Percentiles rank a stretch among this genome's conserved stretches.
Evolutionary conservation across 495 filamentous ascomycete genomes (phyloP).

Genomic region (Cercophora samala): DNA sequence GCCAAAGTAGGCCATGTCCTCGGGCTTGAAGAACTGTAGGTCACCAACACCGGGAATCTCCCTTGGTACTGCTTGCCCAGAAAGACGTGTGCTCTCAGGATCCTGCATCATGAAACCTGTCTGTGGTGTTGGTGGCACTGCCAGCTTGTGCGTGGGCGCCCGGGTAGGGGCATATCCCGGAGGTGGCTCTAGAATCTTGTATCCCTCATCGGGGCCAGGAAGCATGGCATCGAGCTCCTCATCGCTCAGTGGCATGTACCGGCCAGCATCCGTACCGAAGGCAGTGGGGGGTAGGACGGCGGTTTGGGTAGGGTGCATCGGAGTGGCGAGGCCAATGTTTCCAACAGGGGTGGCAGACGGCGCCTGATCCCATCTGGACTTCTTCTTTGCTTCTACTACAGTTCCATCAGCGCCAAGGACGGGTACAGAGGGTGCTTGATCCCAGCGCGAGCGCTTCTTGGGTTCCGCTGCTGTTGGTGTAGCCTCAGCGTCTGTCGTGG

Average conservation of each 20-base stretch:
- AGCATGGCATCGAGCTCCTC: constrained; percentile 93
- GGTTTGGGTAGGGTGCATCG: constrained; percentile 76
- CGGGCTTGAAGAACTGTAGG: constrained; percentile 96
- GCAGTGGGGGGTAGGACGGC: constrained; percentile 46
- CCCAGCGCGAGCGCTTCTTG: constrained; percentile 84
- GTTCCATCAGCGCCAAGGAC: constrained; percentile 47
- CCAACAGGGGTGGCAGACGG: constrained; percentile 81
- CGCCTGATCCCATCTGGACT: constrained; percentile 84
- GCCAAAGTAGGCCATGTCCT: constrained; percentile 99
- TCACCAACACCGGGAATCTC: constrained; percentile 98
- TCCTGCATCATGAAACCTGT: constrained; percentile 98
- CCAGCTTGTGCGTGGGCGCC: constrained; percentile 70
- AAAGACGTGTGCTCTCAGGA: constrained; percentile 70
- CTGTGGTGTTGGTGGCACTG: constrained; percentile 67
- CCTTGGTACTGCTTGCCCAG: constrained; percentile 90
- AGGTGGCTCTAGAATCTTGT: constrained; percentile 88
- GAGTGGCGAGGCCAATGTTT: constrained; percentile 76
- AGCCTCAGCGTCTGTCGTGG: constrained; percentile 49
- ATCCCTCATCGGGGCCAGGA: constrained; percentile 73
- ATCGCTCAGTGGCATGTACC: constrained; percentile 79
- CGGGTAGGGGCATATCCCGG: constrained; percentile 88
- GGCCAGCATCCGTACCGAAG: constrained; percentile 76
- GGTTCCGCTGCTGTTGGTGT: constrained; percentile 46
- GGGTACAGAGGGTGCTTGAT: constrained; percentile 69
- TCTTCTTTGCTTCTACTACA: constrained; percentile 60